Base-by-base conservation (phyloP, 352 stramenopile genomes). In the Pythium phragmitis region DNA sequence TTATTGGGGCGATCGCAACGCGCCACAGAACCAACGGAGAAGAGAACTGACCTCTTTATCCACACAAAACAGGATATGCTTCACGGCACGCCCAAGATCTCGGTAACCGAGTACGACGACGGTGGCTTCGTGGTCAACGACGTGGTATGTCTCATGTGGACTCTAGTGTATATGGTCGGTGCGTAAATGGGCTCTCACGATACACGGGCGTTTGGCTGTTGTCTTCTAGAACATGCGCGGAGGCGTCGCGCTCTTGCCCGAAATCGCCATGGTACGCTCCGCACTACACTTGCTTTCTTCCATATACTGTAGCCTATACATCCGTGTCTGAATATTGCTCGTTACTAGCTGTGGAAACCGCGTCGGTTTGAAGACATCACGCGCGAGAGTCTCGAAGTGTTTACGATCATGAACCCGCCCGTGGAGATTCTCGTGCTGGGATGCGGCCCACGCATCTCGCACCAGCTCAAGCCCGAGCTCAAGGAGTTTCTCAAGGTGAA, bases 401-500 rank as follows among this genome's bases (percentile, higher is more conserved):
- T 94, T 57, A 92, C 77, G 33, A 69, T 92, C 39, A 74, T 74
- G 23, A 92, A 92, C 51, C 86, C 84, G 34, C 84, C 86, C 12
- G 77, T 92, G 82, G 84, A 94, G 67, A 92, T 94, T 51, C 73
- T 94, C 13, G 69, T 95, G n/a, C 72, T 95, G 36, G 86, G 86
- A 46, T 95, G 86, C 48, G 86, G 86, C 16, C 52, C 76, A 19
- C 73, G 75, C 48, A 89, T 93, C 56, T 75, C 79, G 48, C 77
- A 80, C 62, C 70, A 77, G 43, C 65, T 95, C n/a, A 68, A 69
- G 26, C 73, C 82, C 13, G 69, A 83, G 37, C 46, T 91, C 54
- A 88, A 89, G 49, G 68, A 93, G 34, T 81, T 90, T 61, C 77
- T 95, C 59, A 93, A 91, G 63, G 69, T 81, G 42, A 86, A 92